These are phyloP conservation scores for Suillus subalutaceus DNA, from an alignment of 768 basidiomycete species.

Conservation along the genomic window DNA sequence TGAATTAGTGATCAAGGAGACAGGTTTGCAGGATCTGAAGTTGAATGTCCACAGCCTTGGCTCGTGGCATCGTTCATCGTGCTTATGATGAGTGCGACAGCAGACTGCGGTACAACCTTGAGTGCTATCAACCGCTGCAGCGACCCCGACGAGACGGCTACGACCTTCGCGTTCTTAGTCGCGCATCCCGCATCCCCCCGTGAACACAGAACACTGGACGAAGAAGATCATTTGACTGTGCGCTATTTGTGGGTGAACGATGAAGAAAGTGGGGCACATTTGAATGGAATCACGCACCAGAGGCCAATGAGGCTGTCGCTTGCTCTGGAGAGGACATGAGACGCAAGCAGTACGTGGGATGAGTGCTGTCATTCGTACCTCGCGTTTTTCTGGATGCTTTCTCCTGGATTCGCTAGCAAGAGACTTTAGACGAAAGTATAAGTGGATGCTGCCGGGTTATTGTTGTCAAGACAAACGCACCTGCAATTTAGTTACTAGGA, in stretches of 20 bases:
- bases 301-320: conserved; percentile 67
- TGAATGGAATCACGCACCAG: conserved; percentile 50
- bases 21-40: conserved; percentile 89
- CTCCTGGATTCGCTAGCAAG: conserved; percentile 86
- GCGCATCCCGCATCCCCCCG: conserved; percentile 96
- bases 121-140: conserved; percentile 88
- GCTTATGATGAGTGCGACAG: conserved; percentile 75
- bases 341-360: no score
- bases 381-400: conserved; percentile 91
- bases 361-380: conserved; percentile 49
- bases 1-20: conserved; percentile 90
- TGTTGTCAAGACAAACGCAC: no score
- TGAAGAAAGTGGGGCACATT: neutral
- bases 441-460: no score
- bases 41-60: conserved; percentile 96
- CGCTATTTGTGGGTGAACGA: conserved; percentile 56
- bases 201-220: conserved; percentile 86
- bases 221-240: conserved; percentile 79
- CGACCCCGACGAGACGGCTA: conserved; percentile 88
- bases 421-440: no score
- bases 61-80: conserved; percentile 87
- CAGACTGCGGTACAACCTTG: conserved; percentile 79
- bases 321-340: conserved; percentile 72
- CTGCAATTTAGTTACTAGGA: no score
- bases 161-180: conserved; percentile 91